phyloP scores from a whole-genome alignment of 2,329 filamentous ascomycete species.

The Aspergillus sp. region DNA sequence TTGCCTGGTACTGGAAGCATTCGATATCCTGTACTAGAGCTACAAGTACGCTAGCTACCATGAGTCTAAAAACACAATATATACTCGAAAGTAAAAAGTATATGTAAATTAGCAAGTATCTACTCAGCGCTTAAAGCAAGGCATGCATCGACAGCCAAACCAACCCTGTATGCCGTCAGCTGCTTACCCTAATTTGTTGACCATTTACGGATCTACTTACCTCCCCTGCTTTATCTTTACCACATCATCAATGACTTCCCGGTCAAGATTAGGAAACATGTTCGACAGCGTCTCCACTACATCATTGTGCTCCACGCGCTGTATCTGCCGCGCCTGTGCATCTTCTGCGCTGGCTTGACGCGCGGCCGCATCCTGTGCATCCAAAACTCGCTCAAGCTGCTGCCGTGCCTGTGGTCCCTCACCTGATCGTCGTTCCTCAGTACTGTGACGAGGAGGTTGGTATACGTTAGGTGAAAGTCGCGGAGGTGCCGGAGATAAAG shows the following conservation, averaged over 20 bases:
- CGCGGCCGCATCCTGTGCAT: conserved; percentile 80
- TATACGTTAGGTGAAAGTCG: conserved; percentile 45
- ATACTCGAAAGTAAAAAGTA: not conserved
- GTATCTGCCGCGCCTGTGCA: conserved; percentile 77
- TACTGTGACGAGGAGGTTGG: conserved; percentile 37
- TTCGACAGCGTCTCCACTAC: conserved; percentile 89
- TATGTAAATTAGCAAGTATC: not conserved
- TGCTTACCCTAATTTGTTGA: not conserved
- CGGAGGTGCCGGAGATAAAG: conserved; percentile 42
- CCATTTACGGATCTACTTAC: conserved; percentile 47
- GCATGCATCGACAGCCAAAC: conserved; percentile 78
- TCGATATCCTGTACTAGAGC: not conserved
- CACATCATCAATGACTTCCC: conserved; percentile 92
- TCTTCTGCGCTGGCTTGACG: conserved; percentile 84
- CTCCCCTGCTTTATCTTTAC: conserved; percentile 91
- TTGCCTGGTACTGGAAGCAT: not conserved
- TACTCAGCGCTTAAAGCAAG: conserved; percentile 57
- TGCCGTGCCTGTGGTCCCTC: conserved; percentile 21
- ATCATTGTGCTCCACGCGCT: conserved; percentile 76
- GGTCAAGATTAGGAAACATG: conserved; percentile 95
- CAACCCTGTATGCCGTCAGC: conserved; percentile 52
- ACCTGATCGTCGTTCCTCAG: conserved; percentile 22
- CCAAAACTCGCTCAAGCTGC: conserved; percentile 42
- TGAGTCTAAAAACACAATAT: not conserved
- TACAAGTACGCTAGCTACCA: not conserved